A percentile compares a stretch with the other conserved stretches of the same genome.
phyloP scores from a whole-genome alignment of 2,329 filamentous ascomycete genomes.

The Fusarium hainanense region DNA sequence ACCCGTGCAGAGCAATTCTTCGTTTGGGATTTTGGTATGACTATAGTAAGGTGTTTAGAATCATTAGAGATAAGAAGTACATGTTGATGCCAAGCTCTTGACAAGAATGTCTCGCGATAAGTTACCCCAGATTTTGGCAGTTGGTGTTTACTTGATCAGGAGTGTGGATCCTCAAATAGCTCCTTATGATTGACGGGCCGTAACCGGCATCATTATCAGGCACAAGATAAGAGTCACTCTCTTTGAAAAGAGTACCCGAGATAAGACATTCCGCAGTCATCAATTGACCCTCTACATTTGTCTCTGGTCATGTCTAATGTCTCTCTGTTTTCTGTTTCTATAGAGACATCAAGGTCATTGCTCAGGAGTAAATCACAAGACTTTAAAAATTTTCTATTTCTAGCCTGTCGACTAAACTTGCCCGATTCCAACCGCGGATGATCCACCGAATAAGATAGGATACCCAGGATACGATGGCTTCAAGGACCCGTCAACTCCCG shows the following conservation, averaged over 20 bases:
- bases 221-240: constrained; percentile 11
- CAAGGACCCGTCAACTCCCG: constrained; percentile 15
- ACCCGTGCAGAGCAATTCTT: no score
- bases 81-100: constrained; percentile 7
- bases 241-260: neutral
- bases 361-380: constrained; percentile 23
- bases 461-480: neutral
- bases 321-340: neutral
- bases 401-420: constrained; percentile 23
- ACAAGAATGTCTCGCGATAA: constrained; percentile 13
- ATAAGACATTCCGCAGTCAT: neutral
- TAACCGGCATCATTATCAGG: constrained; percentile 16
- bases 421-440: constrained; percentile 1
- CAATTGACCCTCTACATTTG: neutral
- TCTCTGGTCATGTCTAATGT: no score
- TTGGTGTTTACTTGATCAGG: constrained; percentile 28
- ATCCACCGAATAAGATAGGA: neutral
- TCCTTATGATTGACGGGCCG: constrained; percentile 25
- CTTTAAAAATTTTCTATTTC: constrained; percentile 16
- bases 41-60: neutral
- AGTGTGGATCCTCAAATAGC: constrained; percentile 27
- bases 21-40: no score
- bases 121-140: constrained; percentile 27
- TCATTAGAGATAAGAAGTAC: neutral
- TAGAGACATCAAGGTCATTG: constrained; percentile 2